Evolutionary conservation across 768 basidiomycete genomes (phyloP), one percentile per base, ranked within the genome.

Genomic region (Brasilioporus rufonigricans): DNA sequence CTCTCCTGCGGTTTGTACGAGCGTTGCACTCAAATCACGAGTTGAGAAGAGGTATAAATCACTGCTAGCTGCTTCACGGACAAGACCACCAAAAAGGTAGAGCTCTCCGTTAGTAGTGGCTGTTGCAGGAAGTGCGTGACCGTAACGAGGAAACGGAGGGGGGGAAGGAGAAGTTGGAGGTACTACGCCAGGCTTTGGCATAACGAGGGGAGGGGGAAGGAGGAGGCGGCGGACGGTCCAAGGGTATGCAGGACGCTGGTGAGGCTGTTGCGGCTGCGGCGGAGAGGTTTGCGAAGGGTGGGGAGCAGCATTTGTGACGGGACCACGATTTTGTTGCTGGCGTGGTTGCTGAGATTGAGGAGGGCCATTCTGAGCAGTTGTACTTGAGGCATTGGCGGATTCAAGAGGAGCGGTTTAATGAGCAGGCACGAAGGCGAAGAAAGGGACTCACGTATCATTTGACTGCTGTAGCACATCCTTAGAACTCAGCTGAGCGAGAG

Each of bases 81-180:
- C 94, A 56, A 99, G 88, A 58, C 97, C 97, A 57, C 97, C 97
- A 61, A 99, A 99, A 58, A 99, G 80, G 73, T 93, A 95, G 59
- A 99, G 85, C 62, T 98, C 94, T 9, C 97, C 97, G 7, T 77
- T 80, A n/a, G 81, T 67, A 23, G 86, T 87, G 2, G 91, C 82
- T 9, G 79, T 81, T 6, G 89, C 81, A 10, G 94, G 94, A 6
- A 98, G 82, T 13, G 95, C 87, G 67, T 97, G 92, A 24, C 96
- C 97, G 67, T 98, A 99, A 39, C 96, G 86, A 24, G 97, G 96
- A 71, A 98, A 98, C 0, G 96, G 96, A 2, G 87, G 86, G 0
- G 91, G 87, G 0, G 92, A 93, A 2, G 86, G 84, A 1, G 82
- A 74, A 0, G 81, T 82, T 10, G 87, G 80, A n/a, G 83, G 80